These are phyloP conservation scores for Kwoniella dejecticola DNA, from an alignment of 768 basidiomycete species.

Conservation along the genomic window DNA sequence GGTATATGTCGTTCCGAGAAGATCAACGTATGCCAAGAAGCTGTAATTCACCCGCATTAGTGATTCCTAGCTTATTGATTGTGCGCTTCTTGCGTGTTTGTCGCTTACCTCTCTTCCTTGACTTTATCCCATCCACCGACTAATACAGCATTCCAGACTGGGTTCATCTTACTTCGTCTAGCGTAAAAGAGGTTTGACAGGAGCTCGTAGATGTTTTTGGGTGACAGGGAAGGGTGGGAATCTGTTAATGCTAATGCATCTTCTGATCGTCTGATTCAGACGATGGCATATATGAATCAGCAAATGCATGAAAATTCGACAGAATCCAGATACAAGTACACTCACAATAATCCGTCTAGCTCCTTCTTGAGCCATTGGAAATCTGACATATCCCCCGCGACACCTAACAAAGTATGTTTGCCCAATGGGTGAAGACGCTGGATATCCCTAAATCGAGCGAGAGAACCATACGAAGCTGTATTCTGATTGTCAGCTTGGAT, in stretches of 20 bases:
- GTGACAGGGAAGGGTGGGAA: constrained; percentile 80
- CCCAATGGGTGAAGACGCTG: constrained; percentile 85
- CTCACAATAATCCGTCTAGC: constrained; percentile 71
- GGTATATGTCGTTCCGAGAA: constrained; percentile 93
- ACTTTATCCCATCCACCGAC: constrained; percentile 90
- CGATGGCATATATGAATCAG: background rate
- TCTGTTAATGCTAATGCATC: constrained; percentile 60
- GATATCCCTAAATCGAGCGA: constrained; percentile 93
- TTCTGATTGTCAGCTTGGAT: background rate
- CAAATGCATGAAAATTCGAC: too few species aligned
- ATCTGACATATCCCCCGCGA: constrained; percentile 95
- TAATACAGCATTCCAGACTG: constrained; percentile 90
- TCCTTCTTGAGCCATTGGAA: constrained; percentile 86
- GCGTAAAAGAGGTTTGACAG: constrained; percentile 87
- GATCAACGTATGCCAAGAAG: constrained; percentile 90
- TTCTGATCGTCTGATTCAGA: constrained; percentile 69
- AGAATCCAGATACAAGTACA: too few species aligned
- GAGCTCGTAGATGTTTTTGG: constrained; percentile 89
- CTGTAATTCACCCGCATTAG: constrained; percentile 57
- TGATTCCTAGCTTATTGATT: background rate
- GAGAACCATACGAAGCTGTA: constrained; percentile 90
- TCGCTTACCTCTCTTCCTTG: constrained; percentile 63
- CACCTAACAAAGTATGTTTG: constrained; percentile 80
- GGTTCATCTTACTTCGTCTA: constrained; percentile 82
- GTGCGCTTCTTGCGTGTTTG: background rate